Conservation (phyloP, 2,329 filamentous ascomycete species). For the Scortechinia acanthostroma region DNA sequence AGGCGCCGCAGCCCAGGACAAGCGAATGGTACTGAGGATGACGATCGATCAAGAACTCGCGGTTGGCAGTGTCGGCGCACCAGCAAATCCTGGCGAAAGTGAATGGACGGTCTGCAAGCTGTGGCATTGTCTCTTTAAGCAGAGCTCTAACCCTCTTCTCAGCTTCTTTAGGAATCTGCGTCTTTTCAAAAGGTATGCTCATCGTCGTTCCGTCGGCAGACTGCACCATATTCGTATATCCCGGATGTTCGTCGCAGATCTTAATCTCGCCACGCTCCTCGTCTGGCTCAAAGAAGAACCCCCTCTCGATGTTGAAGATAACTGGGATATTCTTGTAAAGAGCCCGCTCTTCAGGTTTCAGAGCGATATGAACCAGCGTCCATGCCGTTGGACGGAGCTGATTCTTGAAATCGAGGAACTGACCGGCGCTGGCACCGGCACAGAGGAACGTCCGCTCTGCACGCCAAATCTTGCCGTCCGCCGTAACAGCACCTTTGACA, state of each 20-base stretch:
- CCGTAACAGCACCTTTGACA: constrained; percentile 30
- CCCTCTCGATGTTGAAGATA: constrained; percentile 35
- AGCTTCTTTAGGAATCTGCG: constrained; percentile 34
- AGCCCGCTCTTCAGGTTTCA: constrained; percentile 32
- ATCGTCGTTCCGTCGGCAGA: constrained; percentile 4
- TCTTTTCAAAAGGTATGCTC: constrained; percentile 10
- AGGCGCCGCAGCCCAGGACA: constrained; percentile 39
- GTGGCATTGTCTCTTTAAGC: constrained; percentile 40
- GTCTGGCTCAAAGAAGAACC: constrained; percentile 40
- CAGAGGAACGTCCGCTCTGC: constrained; percentile 36
- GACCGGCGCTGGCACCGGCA: constrained; percentile 36
- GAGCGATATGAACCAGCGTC: constrained; percentile 40
- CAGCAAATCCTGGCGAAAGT: constrained; percentile 44
- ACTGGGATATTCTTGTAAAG: constrained; percentile 38
- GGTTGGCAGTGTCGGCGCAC: constrained; percentile 46
- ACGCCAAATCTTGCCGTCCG: constrained; percentile 26
- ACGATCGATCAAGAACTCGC: constrained; percentile 40
- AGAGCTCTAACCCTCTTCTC: constrained; percentile 36
- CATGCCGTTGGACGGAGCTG: constrained; percentile 45
- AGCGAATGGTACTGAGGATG: constrained; percentile 33
- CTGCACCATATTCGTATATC: constrained; percentile 38
- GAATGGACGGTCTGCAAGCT: constrained; percentile 37
- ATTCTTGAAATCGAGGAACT: constrained; percentile 37
- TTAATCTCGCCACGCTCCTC: constrained; percentile 35
- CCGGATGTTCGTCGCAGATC: constrained; percentile 46